Evolutionary conservation across 768 basidiomycete genomes (phyloP).

Genomic region (Royoungia palumana): DNA sequence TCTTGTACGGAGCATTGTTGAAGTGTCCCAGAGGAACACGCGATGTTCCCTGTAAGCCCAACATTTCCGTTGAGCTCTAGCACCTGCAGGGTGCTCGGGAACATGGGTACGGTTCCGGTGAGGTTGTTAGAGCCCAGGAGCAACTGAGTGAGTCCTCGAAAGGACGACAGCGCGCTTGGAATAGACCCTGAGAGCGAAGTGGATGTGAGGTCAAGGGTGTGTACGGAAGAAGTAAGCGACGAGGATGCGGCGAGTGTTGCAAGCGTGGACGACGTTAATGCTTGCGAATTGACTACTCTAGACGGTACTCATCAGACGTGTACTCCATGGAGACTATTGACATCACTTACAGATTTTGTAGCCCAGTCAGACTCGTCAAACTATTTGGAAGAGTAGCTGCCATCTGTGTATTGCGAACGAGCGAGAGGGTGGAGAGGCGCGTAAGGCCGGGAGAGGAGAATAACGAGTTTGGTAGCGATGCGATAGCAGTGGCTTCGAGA

Average conservation of each 20-base stretch:
- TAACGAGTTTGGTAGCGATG: conserved; percentile 31
- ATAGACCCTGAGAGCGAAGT: conserved; percentile 40
- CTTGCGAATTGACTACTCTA: conserved; percentile 39
- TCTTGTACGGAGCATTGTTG: conserved; percentile 22
- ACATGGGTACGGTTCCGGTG: conserved; percentile 32
- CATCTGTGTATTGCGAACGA: conserved; percentile 42
- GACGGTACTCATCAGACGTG: background rate
- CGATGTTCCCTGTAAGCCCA: conserved; percentile 31
- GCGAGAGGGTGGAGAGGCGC: conserved; percentile 33
- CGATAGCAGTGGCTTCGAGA: conserved; percentile 40
- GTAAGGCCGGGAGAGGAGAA: conserved; percentile 33
- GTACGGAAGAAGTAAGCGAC: conserved; percentile 32
- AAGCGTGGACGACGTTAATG: conserved; percentile 32
- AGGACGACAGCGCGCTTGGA: conserved; percentile 32
- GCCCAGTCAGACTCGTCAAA: conserved; percentile 26
- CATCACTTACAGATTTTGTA: conserved; percentile 37
- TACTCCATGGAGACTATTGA: background rate
- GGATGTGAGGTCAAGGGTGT: conserved; percentile 38
- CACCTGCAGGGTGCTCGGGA: conserved; percentile 35
- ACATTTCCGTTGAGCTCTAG: conserved; percentile 37
- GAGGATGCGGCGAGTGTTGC: conserved; percentile 30
- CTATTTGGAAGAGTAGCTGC: conserved; percentile 37
- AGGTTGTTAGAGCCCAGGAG: conserved; percentile 40
- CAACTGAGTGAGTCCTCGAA: conserved; percentile 35
- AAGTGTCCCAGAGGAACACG: conserved; percentile 13